Conservation (phyloP, 768 basidiomycete species). For the Cystofilobasidium bisporidii region DNA sequence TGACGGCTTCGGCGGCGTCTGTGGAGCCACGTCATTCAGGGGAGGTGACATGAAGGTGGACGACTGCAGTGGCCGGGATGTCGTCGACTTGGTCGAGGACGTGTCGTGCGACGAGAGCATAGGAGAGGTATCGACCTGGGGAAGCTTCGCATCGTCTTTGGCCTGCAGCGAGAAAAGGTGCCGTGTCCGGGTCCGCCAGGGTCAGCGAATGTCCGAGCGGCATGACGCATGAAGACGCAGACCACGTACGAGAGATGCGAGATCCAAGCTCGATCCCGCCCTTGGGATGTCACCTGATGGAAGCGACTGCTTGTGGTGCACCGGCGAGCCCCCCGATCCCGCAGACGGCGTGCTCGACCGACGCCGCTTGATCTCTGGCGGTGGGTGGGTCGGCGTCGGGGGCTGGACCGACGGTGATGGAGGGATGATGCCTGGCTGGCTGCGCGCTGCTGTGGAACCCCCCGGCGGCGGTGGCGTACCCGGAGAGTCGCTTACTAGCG, state of each 20-base stretch:
- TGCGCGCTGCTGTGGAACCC: not conserved
- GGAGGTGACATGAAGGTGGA: not conserved
- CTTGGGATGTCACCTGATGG: not conserved
- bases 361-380: not conserved
- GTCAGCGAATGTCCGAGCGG: not conserved
- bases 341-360: not conserved
- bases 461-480: not conserved
- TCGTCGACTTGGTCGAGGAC: not conserved
- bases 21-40: not conserved
- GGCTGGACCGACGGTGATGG: not conserved
- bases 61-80: not conserved
- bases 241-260: slow-evolving; percentile 13
- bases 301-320: not conserved
- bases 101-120: not conserved
- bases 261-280: slow-evolving; percentile 14
- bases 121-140: not conserved
- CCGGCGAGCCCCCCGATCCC: not conserved
- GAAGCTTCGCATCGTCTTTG: not conserved
- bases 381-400: slow-evolving; percentile 1
- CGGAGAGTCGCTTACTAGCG: not conserved
- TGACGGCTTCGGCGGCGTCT: not conserved
- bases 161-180: not conserved
- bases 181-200: no score
- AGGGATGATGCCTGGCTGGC: not conserved
- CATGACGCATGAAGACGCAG: not conserved